Evolutionary conservation across 2,329 filamentous ascomycete genomes (phyloP).

Genomic region (Claviceps purpurea): DNA sequence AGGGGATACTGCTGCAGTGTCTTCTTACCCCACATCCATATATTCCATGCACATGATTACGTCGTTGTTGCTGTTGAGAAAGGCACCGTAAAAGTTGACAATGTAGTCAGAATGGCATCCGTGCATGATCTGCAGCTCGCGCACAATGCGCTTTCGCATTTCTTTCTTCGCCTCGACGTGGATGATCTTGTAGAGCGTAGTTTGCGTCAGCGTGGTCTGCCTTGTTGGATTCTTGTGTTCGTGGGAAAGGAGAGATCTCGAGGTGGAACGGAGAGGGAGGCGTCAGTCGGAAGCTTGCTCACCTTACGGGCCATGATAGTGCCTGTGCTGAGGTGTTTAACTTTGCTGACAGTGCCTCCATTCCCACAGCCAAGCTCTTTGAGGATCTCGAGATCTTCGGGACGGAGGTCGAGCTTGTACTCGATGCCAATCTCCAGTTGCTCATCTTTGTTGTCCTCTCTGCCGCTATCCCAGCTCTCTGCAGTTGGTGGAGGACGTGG

Average conservation of each 20-base stretch:
- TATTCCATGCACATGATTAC: conserved; percentile 99
- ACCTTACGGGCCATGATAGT: conserved; percentile 98
- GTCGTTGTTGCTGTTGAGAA: conserved; percentile 90
- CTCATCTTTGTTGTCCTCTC: conserved; percentile 42
- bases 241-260: neutral
- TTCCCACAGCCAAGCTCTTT: conserved; percentile 95
- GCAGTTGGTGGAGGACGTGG: conserved; percentile 60
- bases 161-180: conserved; percentile 97
- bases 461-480: conserved; percentile 52
- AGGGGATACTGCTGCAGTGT: conserved; percentile 8
- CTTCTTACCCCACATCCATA: conserved; percentile 87
- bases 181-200: conserved; percentile 53
- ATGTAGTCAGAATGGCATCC: conserved; percentile 95
- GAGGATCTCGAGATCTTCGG: conserved; percentile 82
- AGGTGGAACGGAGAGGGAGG: neutral
- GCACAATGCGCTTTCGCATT: conserved; percentile 89
- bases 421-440: conserved; percentile 92
- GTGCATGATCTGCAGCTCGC: conserved; percentile 96
- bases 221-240: too few species aligned
- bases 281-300: conserved; percentile 2
- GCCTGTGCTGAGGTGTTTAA: conserved; percentile 85
- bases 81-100: conserved; percentile 94
- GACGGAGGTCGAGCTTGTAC: conserved; percentile 83
- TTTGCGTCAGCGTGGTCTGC: conserved; percentile 7
- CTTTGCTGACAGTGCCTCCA: conserved; percentile 96